Evolutionary conservation across 2,329 filamentous ascomycete genomes (phyloP).

Genomic region (Iodosphaeria phyllophila): DNA sequence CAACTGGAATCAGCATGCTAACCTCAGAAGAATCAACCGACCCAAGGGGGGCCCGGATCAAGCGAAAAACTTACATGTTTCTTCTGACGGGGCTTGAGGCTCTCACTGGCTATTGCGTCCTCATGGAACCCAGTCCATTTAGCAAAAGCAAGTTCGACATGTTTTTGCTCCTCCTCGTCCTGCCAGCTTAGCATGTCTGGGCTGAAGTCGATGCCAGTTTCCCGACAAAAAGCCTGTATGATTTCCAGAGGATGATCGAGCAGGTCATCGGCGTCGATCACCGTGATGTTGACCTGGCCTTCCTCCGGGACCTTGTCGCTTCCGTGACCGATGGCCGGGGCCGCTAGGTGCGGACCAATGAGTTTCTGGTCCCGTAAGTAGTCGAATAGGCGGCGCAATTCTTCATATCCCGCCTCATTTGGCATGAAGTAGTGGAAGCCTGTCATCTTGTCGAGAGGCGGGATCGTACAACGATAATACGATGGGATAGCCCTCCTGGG

Average conservation of each 20-base stretch:
- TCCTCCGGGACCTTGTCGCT: constrained; percentile 7
- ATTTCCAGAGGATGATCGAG: constrained; percentile 66
- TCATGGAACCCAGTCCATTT: constrained; percentile 98
- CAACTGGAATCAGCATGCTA: constrained; percentile 9
- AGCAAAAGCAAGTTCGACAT: constrained; percentile 62
- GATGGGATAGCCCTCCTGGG: constrained; percentile 83
- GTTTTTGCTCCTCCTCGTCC: constrained; percentile 47
- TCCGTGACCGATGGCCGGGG: constrained; percentile 9
- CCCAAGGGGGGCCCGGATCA: background rate
- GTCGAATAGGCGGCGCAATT: constrained; percentile 75
- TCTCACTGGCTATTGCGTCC: constrained; percentile 71
- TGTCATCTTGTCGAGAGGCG: constrained; percentile 64
- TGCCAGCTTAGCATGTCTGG: constrained; percentile 75
- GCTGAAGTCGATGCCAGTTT: constrained; percentile 58
- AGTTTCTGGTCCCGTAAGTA: constrained; percentile 53
- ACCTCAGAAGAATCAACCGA: background rate
- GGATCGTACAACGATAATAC: constrained; percentile 85
- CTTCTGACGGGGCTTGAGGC: constrained; percentile 50
- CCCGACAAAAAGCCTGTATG: constrained; percentile 63
- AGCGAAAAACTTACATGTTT: constrained; percentile 31
- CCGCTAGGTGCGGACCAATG: constrained; percentile 48
- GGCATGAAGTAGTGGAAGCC: constrained; percentile 79
- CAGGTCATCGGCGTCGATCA: constrained; percentile 86
- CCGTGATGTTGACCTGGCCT: constrained; percentile 47
- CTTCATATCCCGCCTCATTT: constrained; percentile 74